Evolutionary conservation across 257 asterid species (phyloP).

Genomic region (Ehretia macrophylla): DNA sequence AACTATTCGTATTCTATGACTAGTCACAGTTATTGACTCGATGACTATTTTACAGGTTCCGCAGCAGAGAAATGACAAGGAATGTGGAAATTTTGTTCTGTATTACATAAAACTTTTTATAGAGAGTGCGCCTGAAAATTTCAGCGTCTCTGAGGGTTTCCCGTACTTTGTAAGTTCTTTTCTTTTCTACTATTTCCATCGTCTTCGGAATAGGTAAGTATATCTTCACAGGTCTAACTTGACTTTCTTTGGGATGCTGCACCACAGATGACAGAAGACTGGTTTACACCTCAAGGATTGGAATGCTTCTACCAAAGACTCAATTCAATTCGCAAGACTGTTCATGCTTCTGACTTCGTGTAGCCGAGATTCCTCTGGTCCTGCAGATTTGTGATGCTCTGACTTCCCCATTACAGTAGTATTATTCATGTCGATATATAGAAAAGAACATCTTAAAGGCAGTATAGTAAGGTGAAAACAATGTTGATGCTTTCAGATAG

Average conservation of each 20-base stretch:
- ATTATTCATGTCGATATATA: no score
- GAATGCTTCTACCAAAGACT: slow-evolving; percentile 39
- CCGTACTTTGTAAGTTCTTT: slow-evolving; percentile 63
- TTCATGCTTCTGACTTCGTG: background rate
- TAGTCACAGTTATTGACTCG: slow-evolving; percentile 10
- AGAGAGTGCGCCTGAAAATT: slow-evolving; percentile 41
- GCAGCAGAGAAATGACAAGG: slow-evolving; percentile 46
- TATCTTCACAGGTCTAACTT: background rate
- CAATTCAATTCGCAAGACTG: slow-evolving; percentile 8
- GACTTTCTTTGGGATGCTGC: background rate
- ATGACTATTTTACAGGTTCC: slow-evolving; percentile 56
- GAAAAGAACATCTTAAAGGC: no score
- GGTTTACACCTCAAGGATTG: slow-evolving; percentile 46
- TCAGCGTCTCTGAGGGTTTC: slow-evolving; percentile 43
- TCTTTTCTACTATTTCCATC: slow-evolving; percentile 2
- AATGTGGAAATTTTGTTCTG: slow-evolving; percentile 58
- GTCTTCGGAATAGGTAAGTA: background rate
- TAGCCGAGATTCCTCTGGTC: background rate
- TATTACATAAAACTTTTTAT: slow-evolving; percentile 44
- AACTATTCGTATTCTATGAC: background rate
- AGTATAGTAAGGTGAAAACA: no score
- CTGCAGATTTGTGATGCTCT: background rate
- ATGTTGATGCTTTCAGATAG: no score
- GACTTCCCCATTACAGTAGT: no score
- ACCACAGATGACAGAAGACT: slow-evolving; percentile 49